Conservation (phyloP, 2,329 filamentous ascomycete species). For the Microdochium bolleyi region DNA sequence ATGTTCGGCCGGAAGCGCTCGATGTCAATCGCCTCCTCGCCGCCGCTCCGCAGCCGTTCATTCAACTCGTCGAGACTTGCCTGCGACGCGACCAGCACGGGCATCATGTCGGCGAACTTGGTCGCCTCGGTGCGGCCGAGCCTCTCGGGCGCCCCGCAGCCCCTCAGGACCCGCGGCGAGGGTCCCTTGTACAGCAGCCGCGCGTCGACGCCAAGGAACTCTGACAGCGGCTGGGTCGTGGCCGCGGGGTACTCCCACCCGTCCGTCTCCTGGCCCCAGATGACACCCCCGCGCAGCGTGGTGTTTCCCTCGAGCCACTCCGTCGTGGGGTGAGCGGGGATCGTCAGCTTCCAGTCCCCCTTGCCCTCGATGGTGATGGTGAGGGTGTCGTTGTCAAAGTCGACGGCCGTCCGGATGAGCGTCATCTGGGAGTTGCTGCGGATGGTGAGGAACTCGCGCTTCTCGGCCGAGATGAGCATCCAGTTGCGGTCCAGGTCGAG, state of each 20-base stretch:
- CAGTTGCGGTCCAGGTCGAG: constrained; percentile 56
- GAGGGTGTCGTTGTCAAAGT: constrained; percentile 29
- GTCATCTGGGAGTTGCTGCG: constrained; percentile 54
- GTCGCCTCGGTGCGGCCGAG: constrained; percentile 46
- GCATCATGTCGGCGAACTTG: constrained; percentile 54
- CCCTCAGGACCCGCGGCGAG: constrained; percentile 41
- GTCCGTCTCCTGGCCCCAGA: constrained; percentile 53
- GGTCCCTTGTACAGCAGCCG: constrained; percentile 56
- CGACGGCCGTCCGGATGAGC: constrained; percentile 32
- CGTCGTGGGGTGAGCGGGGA: constrained; percentile 45
- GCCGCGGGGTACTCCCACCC: constrained; percentile 41
- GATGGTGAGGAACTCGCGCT: constrained; percentile 53
- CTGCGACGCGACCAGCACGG: constrained; percentile 46
- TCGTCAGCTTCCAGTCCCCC: constrained; percentile 25
- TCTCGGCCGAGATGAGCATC: constrained; percentile 53
- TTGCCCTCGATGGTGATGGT: constrained; percentile 35
- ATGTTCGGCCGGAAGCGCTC: constrained; percentile 60
- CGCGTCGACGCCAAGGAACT: constrained; percentile 47
- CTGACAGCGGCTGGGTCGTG: constrained; percentile 44
- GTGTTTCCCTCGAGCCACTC: constrained; percentile 48
- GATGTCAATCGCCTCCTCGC: constrained; percentile 41
- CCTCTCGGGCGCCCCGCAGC: constrained; percentile 43
- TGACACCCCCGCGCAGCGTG: constrained; percentile 36
- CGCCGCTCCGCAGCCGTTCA: constrained; percentile 30
- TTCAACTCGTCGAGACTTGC: constrained; percentile 52